Percentiles rank a stretch among this genome's conserved stretches.
Evolutionary conservation across 179 eudicot genomes (phyloP).

Genomic region (Heliamphora pulchella): DNA sequence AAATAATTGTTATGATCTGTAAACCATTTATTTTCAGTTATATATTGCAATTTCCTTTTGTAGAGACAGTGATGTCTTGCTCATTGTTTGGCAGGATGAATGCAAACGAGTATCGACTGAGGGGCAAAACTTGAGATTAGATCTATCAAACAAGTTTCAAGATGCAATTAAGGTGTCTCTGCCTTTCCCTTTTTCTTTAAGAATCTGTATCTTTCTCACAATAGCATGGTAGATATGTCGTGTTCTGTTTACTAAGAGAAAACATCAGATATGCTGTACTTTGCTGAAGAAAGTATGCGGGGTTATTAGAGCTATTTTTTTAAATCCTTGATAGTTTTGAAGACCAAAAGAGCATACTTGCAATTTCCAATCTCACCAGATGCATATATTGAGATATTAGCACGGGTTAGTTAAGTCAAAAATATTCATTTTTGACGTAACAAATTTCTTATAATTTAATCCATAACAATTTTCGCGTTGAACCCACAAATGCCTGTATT

Average conservation of each 20-base stretch:
- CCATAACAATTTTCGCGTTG: too few species aligned
- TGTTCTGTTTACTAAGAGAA: background rate
- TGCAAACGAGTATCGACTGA: constrained; percentile 80
- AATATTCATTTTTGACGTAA: too few species aligned
- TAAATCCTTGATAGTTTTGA: background rate
- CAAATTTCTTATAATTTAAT: too few species aligned
- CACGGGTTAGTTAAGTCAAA: background rate
- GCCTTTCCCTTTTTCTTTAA: constrained; percentile 1
- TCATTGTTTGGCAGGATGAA: constrained; percentile 58
- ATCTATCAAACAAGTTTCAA: constrained; percentile 72
- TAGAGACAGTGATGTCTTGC: constrained; percentile 10
- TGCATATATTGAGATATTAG: background rate
- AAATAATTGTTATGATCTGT: background rate
- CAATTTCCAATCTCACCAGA: background rate
- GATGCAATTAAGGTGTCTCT: constrained; percentile 76
- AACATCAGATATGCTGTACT: background rate
- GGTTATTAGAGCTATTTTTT: background rate
- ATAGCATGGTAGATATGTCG: background rate
- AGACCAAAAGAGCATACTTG: constrained; percentile 1
- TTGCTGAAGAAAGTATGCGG: background rate
- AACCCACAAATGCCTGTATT: too few species aligned
- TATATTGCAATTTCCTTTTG: background rate
- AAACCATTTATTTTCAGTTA: background rate
- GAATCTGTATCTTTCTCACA: constrained; percentile 8
- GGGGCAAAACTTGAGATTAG: constrained; percentile 88